Percentiles rank a stretch among this genome's conserved stretches.
Evolutionary conservation across 108 stramenopile species (phyloP).

Genomic region (Conticribra weissflogii): DNA sequence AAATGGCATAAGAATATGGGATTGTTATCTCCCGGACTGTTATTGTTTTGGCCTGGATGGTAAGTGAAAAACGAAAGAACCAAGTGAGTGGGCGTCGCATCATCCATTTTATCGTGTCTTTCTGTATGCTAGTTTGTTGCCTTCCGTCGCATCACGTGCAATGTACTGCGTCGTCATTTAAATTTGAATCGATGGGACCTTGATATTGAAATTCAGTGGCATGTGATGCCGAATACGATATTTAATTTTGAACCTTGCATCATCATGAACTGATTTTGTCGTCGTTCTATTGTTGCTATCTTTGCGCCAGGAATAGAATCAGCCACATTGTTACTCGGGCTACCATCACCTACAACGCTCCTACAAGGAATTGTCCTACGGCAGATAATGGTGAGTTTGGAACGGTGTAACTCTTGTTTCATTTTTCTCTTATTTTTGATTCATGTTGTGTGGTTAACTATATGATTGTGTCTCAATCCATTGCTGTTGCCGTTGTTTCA

Average conservation of each 20-base stretch:
- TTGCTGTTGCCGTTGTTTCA: background rate
- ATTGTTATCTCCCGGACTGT: constrained; percentile 23
- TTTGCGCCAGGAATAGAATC: constrained; percentile 16
- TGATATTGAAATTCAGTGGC: too few relatives aligned
- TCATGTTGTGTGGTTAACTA: background rate
- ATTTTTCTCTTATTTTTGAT: background rate
- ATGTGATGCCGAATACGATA: too few relatives aligned
- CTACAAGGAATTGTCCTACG: constrained; percentile 41
- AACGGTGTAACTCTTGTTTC: background rate
- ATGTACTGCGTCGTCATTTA: too few relatives aligned
- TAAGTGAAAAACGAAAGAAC: too few relatives aligned
- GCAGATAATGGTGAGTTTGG: constrained; percentile 38
- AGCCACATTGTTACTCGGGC: constrained; percentile 38
- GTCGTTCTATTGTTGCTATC: background rate
- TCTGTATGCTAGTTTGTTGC: too few relatives aligned
- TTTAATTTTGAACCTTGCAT: too few relatives aligned
- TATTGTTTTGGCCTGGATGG: constrained; percentile 46
- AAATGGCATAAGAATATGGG: constrained; percentile 49
- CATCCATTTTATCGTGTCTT: too few relatives aligned
- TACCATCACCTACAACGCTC: constrained; percentile 30
- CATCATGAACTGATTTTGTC: background rate
- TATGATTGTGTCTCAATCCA: background rate
- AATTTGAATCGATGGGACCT: too few relatives aligned
- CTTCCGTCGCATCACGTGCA: too few relatives aligned
- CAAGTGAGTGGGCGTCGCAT: too few relatives aligned